These are phyloP conservation scores for Mortierella antarctica DNA, from an alignment of 192 early-diverging fungal species.

Conservation along the genomic window DNA sequence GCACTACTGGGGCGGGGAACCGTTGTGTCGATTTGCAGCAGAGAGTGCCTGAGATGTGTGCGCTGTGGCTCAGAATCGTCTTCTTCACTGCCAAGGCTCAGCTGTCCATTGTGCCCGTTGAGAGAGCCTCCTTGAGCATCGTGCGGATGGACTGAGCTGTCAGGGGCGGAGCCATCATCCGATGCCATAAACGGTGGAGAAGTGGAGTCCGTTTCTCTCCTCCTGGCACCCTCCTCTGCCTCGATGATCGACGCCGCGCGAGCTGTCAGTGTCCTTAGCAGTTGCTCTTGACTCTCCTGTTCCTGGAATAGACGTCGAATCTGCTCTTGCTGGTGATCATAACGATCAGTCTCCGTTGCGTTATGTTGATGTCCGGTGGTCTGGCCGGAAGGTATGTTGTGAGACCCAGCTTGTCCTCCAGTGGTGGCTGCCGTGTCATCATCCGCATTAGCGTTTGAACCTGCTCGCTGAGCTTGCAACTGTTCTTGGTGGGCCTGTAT, in stretches of 20 bases:
- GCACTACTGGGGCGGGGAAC: conserved; percentile 13
- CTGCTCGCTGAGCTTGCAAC: conserved; percentile 13
- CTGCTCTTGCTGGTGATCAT: conserved; percentile 34
- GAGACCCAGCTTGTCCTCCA: not conserved
- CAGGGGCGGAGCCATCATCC: not conserved
- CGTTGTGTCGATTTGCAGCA: conserved; percentile 37
- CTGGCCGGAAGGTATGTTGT: not conserved
- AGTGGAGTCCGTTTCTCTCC: not conserved
- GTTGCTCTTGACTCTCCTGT: conserved; percentile 47
- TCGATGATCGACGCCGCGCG: conserved; percentile 30
- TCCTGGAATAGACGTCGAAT: conserved; percentile 34
- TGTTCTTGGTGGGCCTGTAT: conserved; percentile 34
- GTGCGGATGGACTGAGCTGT: no score
- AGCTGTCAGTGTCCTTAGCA: conserved; percentile 26
- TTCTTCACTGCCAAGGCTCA: not conserved
- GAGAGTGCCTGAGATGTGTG: conserved; percentile 8
- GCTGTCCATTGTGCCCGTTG: no score
- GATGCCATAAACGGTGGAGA: not conserved
- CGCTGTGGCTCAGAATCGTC: not conserved
- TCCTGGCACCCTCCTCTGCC: conserved; percentile 11
- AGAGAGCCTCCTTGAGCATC: not conserved
- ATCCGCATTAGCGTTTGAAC: not conserved
- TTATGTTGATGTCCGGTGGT: not conserved
- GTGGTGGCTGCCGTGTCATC: not conserved
- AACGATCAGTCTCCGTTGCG: not conserved